phyloP scores from a whole-genome alignment of 2,329 filamentous ascomycete genomes.

The Blastomyces percursus region DNA sequence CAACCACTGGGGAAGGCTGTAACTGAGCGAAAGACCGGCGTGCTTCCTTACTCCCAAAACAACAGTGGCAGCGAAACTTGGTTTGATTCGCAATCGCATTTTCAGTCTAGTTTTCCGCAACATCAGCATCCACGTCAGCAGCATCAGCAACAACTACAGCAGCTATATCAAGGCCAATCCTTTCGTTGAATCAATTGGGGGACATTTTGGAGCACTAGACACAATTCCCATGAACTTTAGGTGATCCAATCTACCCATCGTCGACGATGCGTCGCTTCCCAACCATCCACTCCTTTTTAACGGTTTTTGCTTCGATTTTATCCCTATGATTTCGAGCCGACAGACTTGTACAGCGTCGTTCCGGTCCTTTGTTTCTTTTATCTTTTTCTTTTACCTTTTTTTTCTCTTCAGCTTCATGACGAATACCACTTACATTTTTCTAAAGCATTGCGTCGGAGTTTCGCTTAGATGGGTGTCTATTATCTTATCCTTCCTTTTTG shows the following conservation, averaged over 20 bases:
- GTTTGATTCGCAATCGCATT: slow-evolving; percentile 27
- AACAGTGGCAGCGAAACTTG: slow-evolving; percentile 29
- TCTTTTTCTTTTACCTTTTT: not conserved
- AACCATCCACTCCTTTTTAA: not conserved
- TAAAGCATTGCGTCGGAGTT: slow-evolving; percentile 2
- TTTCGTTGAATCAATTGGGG: not conserved
- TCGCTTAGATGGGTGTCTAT: not conserved
- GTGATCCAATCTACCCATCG: not conserved
- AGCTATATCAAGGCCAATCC: not conserved
- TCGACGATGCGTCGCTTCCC: not conserved
- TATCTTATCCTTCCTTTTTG: not conserved
- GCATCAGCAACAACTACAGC: not conserved
- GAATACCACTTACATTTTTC: not conserved
- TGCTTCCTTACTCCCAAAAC: slow-evolving; percentile 47
- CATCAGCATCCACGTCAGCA: not conserved
- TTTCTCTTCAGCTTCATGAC: not conserved
- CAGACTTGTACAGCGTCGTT: not conserved
- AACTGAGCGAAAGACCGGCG: slow-evolving; percentile 54
- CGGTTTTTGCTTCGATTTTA: not conserved
- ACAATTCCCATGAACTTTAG: not conserved
- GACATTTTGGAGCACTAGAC: no score
- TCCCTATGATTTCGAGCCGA: no score
- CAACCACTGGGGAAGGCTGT: slow-evolving; percentile 61
- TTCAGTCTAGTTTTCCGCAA: slow-evolving; percentile 20
- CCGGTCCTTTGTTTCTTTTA: not conserved